Evolutionary conservation across 371 early-diverging fungal species (phyloP).

Genomic region (Chytridiales sp.): DNA sequence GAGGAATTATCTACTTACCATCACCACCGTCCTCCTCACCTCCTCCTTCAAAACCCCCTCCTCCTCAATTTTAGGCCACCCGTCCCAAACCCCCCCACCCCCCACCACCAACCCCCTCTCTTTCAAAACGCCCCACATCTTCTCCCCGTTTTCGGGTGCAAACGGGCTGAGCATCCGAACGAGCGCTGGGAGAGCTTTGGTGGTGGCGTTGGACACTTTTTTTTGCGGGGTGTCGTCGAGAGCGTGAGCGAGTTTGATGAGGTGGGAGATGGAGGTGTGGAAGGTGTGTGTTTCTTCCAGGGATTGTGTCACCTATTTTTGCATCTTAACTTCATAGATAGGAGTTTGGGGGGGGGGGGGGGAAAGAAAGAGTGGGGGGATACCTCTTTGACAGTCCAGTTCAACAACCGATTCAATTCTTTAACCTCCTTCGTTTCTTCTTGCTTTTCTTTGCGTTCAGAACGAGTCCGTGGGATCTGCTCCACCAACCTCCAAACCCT

Average conservation of each 20-base stretch:
- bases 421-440: conserved; percentile 3
- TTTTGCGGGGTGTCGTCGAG: conserved; percentile 12
- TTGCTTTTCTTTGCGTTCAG: background rate
- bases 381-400: conserved; percentile 56
- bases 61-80: conserved; percentile 5
- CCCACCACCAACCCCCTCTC: background rate
- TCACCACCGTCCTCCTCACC: conserved; percentile 18
- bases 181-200: conserved; percentile 10
- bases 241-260: conserved; percentile 75
- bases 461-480: background rate
- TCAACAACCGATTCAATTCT: conserved; percentile 53
- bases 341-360: background rate
- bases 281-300: conserved; percentile 63
- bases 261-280: conserved; percentile 76
- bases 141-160: conserved; percentile 30
- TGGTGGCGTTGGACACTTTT: conserved; percentile 2
- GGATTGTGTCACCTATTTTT: conserved; percentile 61
- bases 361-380: background rate
- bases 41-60: conserved; percentile 4
- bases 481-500: conserved; percentile 30
- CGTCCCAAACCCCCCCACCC: background rate
- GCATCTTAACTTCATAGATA: too few relatives aligned
- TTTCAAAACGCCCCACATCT: conserved; percentile 24
- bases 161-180: conserved; percentile 33
- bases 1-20: too few relatives aligned